Evolutionary conservation across 805 yeast species (phyloP), one percentile per base, ranked within the genome.

Genomic region (Saccharomycopsis fodiens): DNA sequence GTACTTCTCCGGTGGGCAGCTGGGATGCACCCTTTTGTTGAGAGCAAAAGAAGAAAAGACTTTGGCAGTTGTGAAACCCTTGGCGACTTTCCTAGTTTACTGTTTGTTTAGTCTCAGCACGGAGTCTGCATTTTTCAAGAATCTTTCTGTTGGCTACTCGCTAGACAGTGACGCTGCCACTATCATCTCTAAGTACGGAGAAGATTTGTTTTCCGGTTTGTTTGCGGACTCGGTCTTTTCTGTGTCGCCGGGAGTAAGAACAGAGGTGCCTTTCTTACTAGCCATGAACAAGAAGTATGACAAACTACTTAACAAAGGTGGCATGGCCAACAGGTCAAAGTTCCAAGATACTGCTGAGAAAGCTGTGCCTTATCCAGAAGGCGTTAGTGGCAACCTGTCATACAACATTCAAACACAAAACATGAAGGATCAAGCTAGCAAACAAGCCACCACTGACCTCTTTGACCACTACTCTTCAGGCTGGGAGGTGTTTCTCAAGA

Each of bases 11-110:
- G 97, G 96, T 0, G 79, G 89, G 52, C 79, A 80, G 31, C 68
- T 72, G 7, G 98, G 98, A 0, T 81, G 89, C 31, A 88, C 97
- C 0, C 74, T 91, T n/a, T 67, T 85, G 13, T 61, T 93, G n/a
- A 68, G 97, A 45, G 98, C 97, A 2, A 82, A 78, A 1, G 73
- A 74, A 53, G 76, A 72, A 41, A 82, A 77, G 1, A 57, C 70
- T 0, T 63, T 91, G 46, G 69, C 76, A 43, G 76, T 77, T 44
- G 72, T 89, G 19, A 93, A 93, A 59, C 79, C 80, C 42, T 82
- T 88, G 2, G 70, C 84, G 3, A 93, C 85, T 53, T 82, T 91
- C 46, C 73, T 89, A 77, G 73, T 85, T 1, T 83, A 85, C 39
- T 84, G 82, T 0, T 73, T 79, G n/a, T 78, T 84, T 59, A 86